Conservation (phyloP, 345 rosid genomes). For the Acer yangbiense region DNA sequence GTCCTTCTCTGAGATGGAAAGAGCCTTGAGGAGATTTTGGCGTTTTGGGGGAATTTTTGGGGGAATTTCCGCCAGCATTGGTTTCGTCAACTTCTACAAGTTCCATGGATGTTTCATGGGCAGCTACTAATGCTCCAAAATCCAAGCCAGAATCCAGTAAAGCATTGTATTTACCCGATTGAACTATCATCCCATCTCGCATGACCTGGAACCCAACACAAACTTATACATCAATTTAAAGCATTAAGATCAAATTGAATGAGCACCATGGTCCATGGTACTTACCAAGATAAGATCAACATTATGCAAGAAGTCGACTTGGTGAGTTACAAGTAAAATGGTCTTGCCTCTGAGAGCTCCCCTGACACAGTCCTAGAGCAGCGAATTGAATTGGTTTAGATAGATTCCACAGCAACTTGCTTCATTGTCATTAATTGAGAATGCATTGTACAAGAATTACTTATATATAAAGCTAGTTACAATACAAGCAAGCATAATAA, state of each 20-base stretch:
- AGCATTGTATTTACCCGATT: constrained; percentile 77
- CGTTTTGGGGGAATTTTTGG: constrained; percentile 16
- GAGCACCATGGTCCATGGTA: neutral
- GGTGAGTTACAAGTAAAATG: constrained; percentile 50
- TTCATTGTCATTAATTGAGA: neutral
- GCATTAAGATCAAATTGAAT: neutral
- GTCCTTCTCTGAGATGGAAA: constrained; percentile 42
- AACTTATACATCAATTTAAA: neutral
- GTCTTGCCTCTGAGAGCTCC: constrained; percentile 68
- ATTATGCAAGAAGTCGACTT: constrained; percentile 95
- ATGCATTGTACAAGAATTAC: constrained; percentile 14
- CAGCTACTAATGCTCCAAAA: constrained; percentile 78
- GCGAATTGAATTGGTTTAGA: constrained; percentile 13
- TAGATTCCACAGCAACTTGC: constrained; percentile 13
- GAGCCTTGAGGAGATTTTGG: constrained; percentile 37
- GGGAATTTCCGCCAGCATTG: constrained; percentile 10
- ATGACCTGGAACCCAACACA: constrained; percentile 56
- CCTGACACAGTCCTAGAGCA: constrained; percentile 77
- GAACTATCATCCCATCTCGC: constrained; percentile 87
- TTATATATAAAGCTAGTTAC: neutral
- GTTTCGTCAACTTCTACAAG: constrained; percentile 60
- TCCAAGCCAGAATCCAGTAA: constrained; percentile 62
- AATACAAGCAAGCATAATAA: too few species aligned
- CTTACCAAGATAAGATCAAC: constrained; percentile 78
- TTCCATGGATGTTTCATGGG: constrained; percentile 85